Percentiles rank a stretch among this genome's conserved stretches.
phyloP scores from a whole-genome alignment of 2,329 filamentous ascomycete genomes.

The Aspergillus aculeatinus region DNA sequence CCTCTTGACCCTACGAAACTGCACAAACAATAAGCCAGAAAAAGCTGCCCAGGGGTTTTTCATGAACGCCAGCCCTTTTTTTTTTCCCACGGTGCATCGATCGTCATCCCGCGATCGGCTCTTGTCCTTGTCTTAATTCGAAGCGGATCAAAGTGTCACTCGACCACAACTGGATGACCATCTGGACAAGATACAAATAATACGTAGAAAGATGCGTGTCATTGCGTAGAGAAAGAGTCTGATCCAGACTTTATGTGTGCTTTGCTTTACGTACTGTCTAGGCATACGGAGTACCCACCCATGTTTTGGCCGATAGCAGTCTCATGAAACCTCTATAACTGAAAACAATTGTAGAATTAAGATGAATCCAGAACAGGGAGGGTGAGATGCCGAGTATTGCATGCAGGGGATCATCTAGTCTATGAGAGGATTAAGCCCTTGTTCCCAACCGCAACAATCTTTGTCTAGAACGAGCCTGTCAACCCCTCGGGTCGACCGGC shows the following conservation, averaged over 20 bases:
- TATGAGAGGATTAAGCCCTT: background rate
- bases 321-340: too few species aligned
- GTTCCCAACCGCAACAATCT: too few species aligned
- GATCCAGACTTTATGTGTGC: background rate
- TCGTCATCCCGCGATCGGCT: conserved; percentile 10
- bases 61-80: background rate
- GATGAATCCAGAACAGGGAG: background rate
- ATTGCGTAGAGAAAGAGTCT: background rate
- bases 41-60: background rate
- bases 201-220: background rate
- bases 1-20: background rate
- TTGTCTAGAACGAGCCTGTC: too few species aligned
- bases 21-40: background rate
- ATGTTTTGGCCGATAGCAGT: background rate
- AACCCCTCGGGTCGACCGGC: too few species aligned
- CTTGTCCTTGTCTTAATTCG: conserved; percentile 3
- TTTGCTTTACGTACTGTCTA: background rate
- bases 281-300: background rate
- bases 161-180: background rate
- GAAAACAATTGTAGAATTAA: background rate
- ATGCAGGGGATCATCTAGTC: background rate
- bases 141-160: conserved; percentile 1
- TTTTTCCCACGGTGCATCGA: conserved; percentile 7
- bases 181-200: background rate
- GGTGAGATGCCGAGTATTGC: background rate